Evolutionary conservation across 805 yeast species (phyloP), one percentile per base, ranked within the genome.

Genomic region (Zygoascus bituminiphila): DNA sequence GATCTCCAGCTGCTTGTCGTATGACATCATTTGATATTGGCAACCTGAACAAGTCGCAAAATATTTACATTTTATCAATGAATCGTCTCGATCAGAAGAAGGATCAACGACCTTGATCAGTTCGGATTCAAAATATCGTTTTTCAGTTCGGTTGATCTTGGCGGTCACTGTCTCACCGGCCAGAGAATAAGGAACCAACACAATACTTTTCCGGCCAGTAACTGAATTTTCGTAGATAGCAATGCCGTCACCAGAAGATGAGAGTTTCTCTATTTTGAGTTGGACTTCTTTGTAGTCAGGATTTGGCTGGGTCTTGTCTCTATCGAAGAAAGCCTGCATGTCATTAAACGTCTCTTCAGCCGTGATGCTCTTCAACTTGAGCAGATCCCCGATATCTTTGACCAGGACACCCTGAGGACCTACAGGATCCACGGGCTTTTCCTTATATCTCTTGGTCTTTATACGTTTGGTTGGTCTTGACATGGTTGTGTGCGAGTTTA

Each of bases 21-120:
- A 93, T 2, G 76, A 72, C 29, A 88, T 68, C 63, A 79, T 79
- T 63, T 93, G 98, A 62, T 81, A 88, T 67, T 93, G 98, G 64
- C 98, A 89, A 2, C 98, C 98, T 1, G 95, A 86, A 64, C 97
- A 89, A 54, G 79, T 78, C 12, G 95, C 95, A 68, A 91, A 93
- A 68, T 93, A 93, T 54, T 77, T 74, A 68, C 96, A 88, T 54
- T 75, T 75, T 49, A 83, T 78, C 46, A 84, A 72, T 5, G 69
- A 62, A 56, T 84, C 82, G 51, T 86, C 72, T 43, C 77, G 65
- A 42, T 56, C 62, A 2, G 53, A 48, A 0, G 83, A 72, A 1
- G 70, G 57, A 52, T 67, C 48, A 2, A 68, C 57, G 4, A 87
- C 75, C 35, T 72, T 65, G 19, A 86, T 61, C 45, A 89, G 66